Evolutionary conservation across 2,329 filamentous ascomycete species (phyloP).

Genomic region (Diaporthe nobilis): DNA sequence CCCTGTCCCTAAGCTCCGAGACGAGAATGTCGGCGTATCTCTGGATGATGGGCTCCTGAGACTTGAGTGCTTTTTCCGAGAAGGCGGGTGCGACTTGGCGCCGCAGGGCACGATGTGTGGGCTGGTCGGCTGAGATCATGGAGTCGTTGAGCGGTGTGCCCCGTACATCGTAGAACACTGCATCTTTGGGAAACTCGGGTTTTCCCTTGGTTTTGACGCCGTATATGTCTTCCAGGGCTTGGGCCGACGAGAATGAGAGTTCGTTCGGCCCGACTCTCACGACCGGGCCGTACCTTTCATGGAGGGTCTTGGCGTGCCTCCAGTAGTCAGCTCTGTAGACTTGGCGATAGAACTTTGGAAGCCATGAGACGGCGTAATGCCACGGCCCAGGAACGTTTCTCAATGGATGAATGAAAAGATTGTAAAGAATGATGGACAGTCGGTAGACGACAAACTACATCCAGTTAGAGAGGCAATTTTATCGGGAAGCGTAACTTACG

Average conservation of each 20-base stretch:
- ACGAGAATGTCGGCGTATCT: conserved; percentile 56
- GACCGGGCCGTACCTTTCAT: conserved; percentile 40
- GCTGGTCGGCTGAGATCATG: conserved; percentile 43
- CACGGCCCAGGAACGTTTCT: neutral
- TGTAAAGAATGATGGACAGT: conserved; percentile 10
- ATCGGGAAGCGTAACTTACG: neutral
- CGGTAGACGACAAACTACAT: conserved; percentile 1
- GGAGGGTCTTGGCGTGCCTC: conserved; percentile 38
- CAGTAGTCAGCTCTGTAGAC: conserved; percentile 8
- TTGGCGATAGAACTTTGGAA: conserved; percentile 14
- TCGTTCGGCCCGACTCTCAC: conserved; percentile 39
- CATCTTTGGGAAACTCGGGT: conserved; percentile 29
- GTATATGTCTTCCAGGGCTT: conserved; percentile 34
- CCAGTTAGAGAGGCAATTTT: neutral
- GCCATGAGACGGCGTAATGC: conserved; percentile 2
- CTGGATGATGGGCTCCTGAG: conserved; percentile 49
- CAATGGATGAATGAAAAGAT: neutral
- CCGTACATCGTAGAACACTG: neutral
- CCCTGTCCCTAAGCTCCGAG: conserved; percentile 45
- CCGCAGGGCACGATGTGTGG: conserved; percentile 42
- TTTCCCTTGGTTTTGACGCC: conserved; percentile 30
- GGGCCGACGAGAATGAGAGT: conserved; percentile 18
- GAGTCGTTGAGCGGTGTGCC: conserved; percentile 42
- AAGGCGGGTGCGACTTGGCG: conserved; percentile 45
- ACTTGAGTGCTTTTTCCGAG: conserved; percentile 43